A percentile compares a stretch with the other conserved stretches of the same genome.
These are phyloP conservation scores for Phytophthora parvispora DNA, from an alignment of 352 stramenopile genomes.

Conservation along the genomic window DNA sequence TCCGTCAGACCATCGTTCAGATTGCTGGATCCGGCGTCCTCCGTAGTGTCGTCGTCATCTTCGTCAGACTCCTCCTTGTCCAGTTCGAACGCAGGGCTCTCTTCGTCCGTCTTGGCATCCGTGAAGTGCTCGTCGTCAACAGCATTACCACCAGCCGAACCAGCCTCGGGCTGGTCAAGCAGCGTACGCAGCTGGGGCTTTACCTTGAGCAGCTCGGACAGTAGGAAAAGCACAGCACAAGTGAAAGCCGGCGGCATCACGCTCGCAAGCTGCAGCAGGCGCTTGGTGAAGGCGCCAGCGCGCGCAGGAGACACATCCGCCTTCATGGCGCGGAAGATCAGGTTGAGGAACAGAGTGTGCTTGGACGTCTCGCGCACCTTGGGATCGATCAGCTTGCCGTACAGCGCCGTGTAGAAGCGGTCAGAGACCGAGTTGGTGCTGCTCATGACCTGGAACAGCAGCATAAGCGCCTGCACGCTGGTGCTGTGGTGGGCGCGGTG, in stretches of 20 bases:
- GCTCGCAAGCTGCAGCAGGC: constrained; percentile 88
- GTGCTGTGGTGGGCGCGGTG: constrained; percentile 91
- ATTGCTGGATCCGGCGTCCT: constrained; percentile 31
- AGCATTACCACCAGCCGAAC: constrained; percentile 1
- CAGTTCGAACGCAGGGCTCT: constrained; percentile 40
- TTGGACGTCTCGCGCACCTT: constrained; percentile 94
- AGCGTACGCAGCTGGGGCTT: constrained; percentile 82
- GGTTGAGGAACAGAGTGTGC: constrained; percentile 98
- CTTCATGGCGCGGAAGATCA: constrained; percentile 99
- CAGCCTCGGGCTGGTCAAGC: constrained; percentile 70
- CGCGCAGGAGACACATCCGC: constrained; percentile 90
- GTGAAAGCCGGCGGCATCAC: constrained; percentile 91
- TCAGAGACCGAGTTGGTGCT: constrained; percentile 92
- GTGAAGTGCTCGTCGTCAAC: constrained; percentile 70
- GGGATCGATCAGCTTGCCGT: constrained; percentile 94
- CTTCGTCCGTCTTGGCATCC: constrained; percentile 50
- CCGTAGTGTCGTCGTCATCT: constrained; percentile 41
- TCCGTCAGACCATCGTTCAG: constrained; percentile 61
- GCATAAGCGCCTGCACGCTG: constrained; percentile 98
- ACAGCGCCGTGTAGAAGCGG: constrained; percentile 98
- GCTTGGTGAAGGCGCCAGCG: constrained; percentile 95
- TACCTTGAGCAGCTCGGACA: constrained; percentile 95
- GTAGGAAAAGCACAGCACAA: constrained; percentile 95
- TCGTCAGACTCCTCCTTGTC: constrained; percentile 57
- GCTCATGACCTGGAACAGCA: constrained; percentile 95